Conservation (phyloP, 164 flowering plant genomes). For the Houttuynia cordata region DNA sequence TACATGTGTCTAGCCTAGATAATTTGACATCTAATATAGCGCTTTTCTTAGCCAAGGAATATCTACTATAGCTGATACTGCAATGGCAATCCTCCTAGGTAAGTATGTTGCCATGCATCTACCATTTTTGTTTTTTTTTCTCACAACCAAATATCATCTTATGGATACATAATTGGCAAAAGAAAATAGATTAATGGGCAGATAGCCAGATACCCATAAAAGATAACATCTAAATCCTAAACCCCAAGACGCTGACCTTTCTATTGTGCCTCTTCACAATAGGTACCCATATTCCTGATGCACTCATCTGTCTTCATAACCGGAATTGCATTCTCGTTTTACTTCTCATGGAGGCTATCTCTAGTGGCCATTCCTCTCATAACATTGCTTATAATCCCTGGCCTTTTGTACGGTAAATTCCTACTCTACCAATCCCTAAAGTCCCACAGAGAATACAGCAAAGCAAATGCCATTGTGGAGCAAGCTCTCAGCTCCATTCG, state of each 20-base stretch:
- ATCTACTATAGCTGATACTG: no score
- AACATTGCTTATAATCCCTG: conserved; percentile 62
- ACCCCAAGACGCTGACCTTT: background rate
- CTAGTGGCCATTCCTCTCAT: conserved; percentile 63
- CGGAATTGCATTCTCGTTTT: conserved; percentile 59
- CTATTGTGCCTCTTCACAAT: background rate
- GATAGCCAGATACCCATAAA: no score
- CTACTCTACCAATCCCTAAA: conserved; percentile 45
- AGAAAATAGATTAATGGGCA: no score
- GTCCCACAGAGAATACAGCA: conserved; percentile 44
- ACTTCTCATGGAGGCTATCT: conserved; percentile 83
- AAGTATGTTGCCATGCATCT: no score
- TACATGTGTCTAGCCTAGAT: no score
- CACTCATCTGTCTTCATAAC: conserved; percentile 62
- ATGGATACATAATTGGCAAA: no score
- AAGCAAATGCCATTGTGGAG: conserved; percentile 63
- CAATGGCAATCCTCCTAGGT: no score
- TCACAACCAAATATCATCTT: no score
- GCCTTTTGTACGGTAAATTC: conserved; percentile 69
- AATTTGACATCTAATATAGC: no score
- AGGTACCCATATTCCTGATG: conserved; percentile 79
- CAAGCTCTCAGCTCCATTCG: conserved; percentile 80
- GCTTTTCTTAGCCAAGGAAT: no score
- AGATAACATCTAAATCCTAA: no score
- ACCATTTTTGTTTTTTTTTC: no score